phyloP scores from a whole-genome alignment of 2,329 filamentous ascomycete species.

The Arthrobotrys sinensis region DNA sequence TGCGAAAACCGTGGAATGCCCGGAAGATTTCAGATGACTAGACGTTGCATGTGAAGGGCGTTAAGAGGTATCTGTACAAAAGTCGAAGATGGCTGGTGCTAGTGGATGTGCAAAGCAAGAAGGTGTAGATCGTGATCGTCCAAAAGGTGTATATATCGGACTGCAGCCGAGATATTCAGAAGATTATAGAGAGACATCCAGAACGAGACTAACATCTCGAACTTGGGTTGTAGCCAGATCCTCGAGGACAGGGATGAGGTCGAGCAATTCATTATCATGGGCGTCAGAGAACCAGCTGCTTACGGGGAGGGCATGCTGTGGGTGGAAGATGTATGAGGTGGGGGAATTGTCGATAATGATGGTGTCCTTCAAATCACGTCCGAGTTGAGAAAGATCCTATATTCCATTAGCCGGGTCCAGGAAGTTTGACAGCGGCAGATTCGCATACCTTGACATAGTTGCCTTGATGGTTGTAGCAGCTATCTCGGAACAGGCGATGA shows the following conservation, averaged over 20 bases:
- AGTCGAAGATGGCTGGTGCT: conserved; percentile 47
- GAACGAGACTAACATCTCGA: conserved; percentile 94
- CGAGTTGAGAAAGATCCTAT: conserved; percentile 92
- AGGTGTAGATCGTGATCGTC: conserved; percentile 61
- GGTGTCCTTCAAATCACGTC: conserved; percentile 93
- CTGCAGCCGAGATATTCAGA: conserved; percentile 34
- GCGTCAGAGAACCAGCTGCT: conserved; percentile 99
- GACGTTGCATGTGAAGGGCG: conserved; percentile 54
- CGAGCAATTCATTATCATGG: conserved; percentile 97
- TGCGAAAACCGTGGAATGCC: conserved; percentile 50
- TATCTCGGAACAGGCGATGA: conserved; percentile 95
- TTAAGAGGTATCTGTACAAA: conserved; percentile 60
- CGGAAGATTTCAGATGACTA: conserved; percentile 46
- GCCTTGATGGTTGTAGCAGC: conserved; percentile 98
- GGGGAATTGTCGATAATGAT: conserved; percentile 99
- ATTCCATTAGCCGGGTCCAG: conserved; percentile 32
- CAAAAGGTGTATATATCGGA: conserved; percentile 37
- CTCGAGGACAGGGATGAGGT: conserved; percentile 97
- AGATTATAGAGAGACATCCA: conserved; percentile 82
- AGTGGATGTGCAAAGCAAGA: conserved; percentile 49
- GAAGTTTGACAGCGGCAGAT: not conserved
- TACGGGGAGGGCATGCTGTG: conserved; percentile 97
- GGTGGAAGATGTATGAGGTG: conserved; percentile 99
- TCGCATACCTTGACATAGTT: conserved; percentile 89
- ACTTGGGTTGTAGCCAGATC: conserved; percentile 91